Evolutionary conservation across 805 yeast genomes (phyloP).

Genomic region (Torulaspora indica): DNA sequence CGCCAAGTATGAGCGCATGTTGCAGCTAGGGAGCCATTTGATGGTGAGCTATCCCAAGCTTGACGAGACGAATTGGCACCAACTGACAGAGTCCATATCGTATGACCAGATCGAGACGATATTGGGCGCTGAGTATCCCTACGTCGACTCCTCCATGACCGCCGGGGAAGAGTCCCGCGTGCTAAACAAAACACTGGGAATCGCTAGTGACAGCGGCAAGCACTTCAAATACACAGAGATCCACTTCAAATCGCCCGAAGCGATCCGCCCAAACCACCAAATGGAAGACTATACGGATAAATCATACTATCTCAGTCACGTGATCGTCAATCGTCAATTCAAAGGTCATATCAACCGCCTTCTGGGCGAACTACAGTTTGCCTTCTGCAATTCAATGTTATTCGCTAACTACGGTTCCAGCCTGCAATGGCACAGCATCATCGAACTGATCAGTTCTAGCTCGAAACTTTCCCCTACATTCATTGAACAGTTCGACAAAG

Average conservation of each 20-base stretch:
- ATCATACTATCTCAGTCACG: slow-evolving; percentile 49
- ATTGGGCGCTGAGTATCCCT: slow-evolving; percentile 7
- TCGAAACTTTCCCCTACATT: slow-evolving; percentile 10
- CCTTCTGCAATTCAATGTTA: slow-evolving; percentile 45
- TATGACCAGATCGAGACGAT: slow-evolving; percentile 17
- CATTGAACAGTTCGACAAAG: slow-evolving; percentile 16
- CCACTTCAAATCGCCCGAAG: slow-evolving; percentile 30
- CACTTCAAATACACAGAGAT: slow-evolving; percentile 23
- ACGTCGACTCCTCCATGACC: slow-evolving; percentile 33
- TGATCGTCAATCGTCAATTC: slow-evolving; percentile 31
- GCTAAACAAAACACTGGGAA: slow-evolving; percentile 14
- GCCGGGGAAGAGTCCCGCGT: slow-evolving; percentile 25
- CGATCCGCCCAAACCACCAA: slow-evolving; percentile 35
- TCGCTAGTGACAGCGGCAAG: slow-evolving; percentile 1
- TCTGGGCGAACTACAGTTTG: slow-evolving; percentile 52
- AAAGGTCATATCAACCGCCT: slow-evolving; percentile 32
- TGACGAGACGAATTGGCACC: slow-evolving; percentile 24
- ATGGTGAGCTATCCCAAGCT: slow-evolving; percentile 25
- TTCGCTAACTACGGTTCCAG: slow-evolving; percentile 62
- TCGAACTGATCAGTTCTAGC: slow-evolving; percentile 37
- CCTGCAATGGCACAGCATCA: slow-evolving; percentile 56
- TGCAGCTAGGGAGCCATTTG: slow-evolving; percentile 10
- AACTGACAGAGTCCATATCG: slow-evolving; percentile 13
- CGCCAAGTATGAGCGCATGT: slow-evolving; percentile 11
- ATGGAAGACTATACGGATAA: slow-evolving; percentile 56